Conservation (phyloP, 192 early-diverging fungal species). For the Coemansia sp. region DNA sequence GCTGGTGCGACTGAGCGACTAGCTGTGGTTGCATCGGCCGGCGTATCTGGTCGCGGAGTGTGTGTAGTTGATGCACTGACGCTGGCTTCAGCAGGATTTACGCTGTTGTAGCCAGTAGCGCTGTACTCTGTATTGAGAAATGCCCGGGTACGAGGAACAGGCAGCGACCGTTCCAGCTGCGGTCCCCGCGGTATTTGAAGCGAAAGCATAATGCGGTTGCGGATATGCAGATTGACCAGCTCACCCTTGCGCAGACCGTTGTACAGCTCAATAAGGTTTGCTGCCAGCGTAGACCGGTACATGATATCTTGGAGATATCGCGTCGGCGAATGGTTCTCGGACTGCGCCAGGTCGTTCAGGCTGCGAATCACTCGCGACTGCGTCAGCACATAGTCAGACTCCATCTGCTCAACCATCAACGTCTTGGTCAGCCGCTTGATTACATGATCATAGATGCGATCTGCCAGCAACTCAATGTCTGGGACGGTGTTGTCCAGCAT, state of each 20-base stretch:
- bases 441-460: slow-evolving; percentile 50
- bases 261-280: slow-evolving; percentile 43
- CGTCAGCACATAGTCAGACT: slow-evolving; percentile 47
- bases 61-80: slow-evolving; percentile 20
- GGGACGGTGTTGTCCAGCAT: slow-evolving; percentile 53
- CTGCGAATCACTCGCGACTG: slow-evolving; percentile 47
- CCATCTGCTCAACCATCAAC: slow-evolving; percentile 53
- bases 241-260: slow-evolving; percentile 44
- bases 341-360: slow-evolving; percentile 41
- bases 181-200: slow-evolving; percentile 52
- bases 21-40: slow-evolving; percentile 14
- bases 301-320: slow-evolving; percentile 36
- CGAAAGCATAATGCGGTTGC: slow-evolving; percentile 51
- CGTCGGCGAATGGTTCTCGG: slow-evolving; percentile 20
- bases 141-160: slow-evolving; percentile 13
- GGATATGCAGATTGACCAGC: slow-evolving; percentile 45
- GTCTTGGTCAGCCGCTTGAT: slow-evolving; percentile 47
- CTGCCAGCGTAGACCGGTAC: slow-evolving; percentile 25
- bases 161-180: slow-evolving; percentile 36
- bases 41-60: slow-evolving; percentile 43
- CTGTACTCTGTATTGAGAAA: slow-evolving; percentile 16
- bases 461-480: slow-evolving; percentile 37
- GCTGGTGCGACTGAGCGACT: slow-evolving; percentile 23
- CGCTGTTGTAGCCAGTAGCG: slow-evolving; percentile 9
- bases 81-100: slow-evolving; percentile 18